Base-by-base conservation (phyloP, 2,329 filamentous ascomycete species). In the Didymella exigua region DNA sequence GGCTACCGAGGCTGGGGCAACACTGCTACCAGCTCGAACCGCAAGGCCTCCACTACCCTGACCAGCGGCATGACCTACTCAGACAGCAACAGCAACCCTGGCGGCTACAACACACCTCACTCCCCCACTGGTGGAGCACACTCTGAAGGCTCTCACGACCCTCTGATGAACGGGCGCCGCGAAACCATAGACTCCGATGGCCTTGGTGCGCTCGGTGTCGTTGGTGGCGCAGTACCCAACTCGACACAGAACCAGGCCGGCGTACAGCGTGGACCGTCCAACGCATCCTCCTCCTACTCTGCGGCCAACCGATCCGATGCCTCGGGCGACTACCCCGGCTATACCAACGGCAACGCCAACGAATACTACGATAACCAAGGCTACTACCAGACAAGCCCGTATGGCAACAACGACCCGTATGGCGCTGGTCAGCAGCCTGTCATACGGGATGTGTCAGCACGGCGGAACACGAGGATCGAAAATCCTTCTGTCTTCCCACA, bases 1-100 rank as follows among this genome's bases (percentile, higher is more conserved):
- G 93, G 93, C 42, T 99, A 99, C 78, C 88, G 95, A 63, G 95
- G 95, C 63, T 99, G 95, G 95, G 93, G 93, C 50, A 89, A 89
- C 46, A 92, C 89, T 2, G 88, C 89, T 0, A 89, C 86, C 27
- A 88, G 88, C 51, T 78, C 77, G 8, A 77, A 75, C 67, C 87
- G 91, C 63, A 96, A 97, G 75, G 86, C 89, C 23, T 96, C 92
- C 2, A 97, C 92, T 13, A 96, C 91, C 24, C 82, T 97, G 68
- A 96, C 91, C 11, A 90, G 90, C 63, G 89, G 90, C 59, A 79
- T 66, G 80, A 80, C 66, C 63, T 86, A 91, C 72, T 96, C 91
- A 4, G 91, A 96, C 64, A 82, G 83, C 55, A 84, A 79, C 62
- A 85, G 82, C 73, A 81, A 82, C 57, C 78, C 78, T 19, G 83